Conservation (phyloP, 116 monocot species). For the Dioscorea cayenensis region DNA sequence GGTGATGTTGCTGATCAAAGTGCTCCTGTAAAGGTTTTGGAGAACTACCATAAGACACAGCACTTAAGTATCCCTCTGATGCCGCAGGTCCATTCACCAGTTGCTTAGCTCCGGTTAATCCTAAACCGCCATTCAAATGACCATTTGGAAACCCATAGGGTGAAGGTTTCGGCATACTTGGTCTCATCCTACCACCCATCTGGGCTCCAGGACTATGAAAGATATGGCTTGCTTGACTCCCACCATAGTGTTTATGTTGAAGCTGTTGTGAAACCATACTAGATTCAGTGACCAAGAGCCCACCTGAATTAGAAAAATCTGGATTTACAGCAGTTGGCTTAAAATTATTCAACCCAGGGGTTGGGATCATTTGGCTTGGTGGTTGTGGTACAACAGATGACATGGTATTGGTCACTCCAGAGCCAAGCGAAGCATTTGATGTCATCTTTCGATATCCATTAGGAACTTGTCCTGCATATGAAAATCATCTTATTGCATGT, state of each 20-base stretch:
- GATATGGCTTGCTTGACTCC: constrained; percentile 33
- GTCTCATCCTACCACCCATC: constrained; percentile 17
- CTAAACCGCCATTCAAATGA: constrained; percentile 28
- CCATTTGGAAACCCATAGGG: constrained; percentile 36
- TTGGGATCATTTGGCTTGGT: constrained; percentile 83
- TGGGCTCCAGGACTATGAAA: constrained; percentile 28
- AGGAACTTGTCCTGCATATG: constrained; percentile 23
- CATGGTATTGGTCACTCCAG: constrained; percentile 37
- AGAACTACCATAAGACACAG: constrained; percentile 33
- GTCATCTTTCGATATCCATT: constrained; percentile 50
- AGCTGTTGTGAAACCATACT: constrained; percentile 15
- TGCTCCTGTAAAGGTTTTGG: constrained; percentile 37
- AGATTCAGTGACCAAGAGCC: constrained; percentile 33
- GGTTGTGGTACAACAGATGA: constrained; percentile 40
- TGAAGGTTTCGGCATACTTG: constrained; percentile 37
- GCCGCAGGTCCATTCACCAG: constrained; percentile 33
- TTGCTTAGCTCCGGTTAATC: constrained; percentile 45
- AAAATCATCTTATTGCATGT: neutral
- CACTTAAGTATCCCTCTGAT: constrained; percentile 36
- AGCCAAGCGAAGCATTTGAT: constrained; percentile 30
- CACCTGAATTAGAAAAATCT: constrained; percentile 33
- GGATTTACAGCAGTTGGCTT: constrained; percentile 34
- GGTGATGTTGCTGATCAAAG: constrained; percentile 47
- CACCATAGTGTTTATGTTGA: constrained; percentile 34
- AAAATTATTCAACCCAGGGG: constrained; percentile 71